These are phyloP conservation scores for Cicer chorassanicum DNA, from an alignment of 306 rosid genomes.

Conservation along the genomic window DNA sequence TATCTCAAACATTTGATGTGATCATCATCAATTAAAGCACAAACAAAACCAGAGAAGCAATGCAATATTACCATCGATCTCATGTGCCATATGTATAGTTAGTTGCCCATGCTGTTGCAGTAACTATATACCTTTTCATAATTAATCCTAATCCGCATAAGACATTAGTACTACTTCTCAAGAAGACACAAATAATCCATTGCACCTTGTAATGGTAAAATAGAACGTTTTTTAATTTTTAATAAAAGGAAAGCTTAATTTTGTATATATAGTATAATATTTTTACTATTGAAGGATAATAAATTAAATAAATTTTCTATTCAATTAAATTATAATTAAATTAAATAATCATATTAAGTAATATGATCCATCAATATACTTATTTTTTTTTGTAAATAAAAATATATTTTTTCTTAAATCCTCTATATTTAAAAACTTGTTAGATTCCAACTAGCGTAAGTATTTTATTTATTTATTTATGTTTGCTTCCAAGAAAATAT, in stretches of 20 bases:
- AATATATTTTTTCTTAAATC: background rate
- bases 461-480: no score
- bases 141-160: background rate
- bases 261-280: background rate
- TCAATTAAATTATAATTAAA: background rate
- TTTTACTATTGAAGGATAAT: no score
- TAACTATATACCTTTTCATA: background rate
- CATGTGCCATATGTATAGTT: background rate
- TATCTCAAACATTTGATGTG: background rate
- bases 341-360: background rate
- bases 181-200: background rate
- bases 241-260: background rate
- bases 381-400: background rate
- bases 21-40: background rate
- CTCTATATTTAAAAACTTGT: background rate
- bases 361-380: background rate
- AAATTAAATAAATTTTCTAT: background rate
- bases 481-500: background rate
- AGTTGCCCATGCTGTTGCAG: background rate
- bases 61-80: background rate
- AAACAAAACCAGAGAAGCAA: background rate
- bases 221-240: background rate
- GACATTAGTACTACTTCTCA: background rate
- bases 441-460: background rate
- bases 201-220: background rate